Evolutionary conservation across 208 protist species (phyloP), one percentile per base, ranked within the genome.

Genomic region (Herpetomonas tarakana): DNA sequence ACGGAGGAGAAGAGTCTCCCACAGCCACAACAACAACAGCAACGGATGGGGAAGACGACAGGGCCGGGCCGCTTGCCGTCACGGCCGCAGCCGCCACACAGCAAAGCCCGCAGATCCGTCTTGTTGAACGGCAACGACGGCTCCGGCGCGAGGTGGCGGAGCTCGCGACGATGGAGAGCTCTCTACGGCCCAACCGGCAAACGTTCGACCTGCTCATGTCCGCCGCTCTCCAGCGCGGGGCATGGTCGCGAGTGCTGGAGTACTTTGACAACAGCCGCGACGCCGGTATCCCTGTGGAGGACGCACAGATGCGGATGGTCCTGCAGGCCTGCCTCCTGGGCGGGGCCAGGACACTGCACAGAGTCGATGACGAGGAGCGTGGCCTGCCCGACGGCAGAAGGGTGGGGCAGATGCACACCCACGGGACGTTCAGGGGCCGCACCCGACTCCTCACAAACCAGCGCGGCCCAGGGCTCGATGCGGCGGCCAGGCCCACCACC

Each of bases 181-280:
- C 74, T 9, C 68, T 92, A 7, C 57, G 67, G 25, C 81, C 85
- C 21, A 89, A 79, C 51, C 47, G 55, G 60, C 79, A 83, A 54
- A 92, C 78, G 18, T 92, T 85, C 54, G 76, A 89, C 2, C 55
- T 79, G 19, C 72, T 88, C n/a, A 76, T 92, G 65, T 38, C 22
- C 7, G 73, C 68, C 21, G 72, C 81, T 1, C 67, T 92, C 24
- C 51, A 30, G n/a, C 76, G 76, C 22, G 55, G 71, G 12, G 27
- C 49, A 11, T 92, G 85, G 85, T 30, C 39, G 21, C 67, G 63
- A 1, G 85, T 79, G 24, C 56, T 92, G 4, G 59, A 66, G 57
- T 81, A 82, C 57, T 83, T 81, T 63, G 62, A 75, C 25, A 76
- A 62, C 49, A 76, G 69, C 55, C 71, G 72, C 24, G 68, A 65